Evolutionary conservation across 495 filamentous ascomycete genomes (phyloP).

Genomic region (Neurospora pannonica): DNA sequence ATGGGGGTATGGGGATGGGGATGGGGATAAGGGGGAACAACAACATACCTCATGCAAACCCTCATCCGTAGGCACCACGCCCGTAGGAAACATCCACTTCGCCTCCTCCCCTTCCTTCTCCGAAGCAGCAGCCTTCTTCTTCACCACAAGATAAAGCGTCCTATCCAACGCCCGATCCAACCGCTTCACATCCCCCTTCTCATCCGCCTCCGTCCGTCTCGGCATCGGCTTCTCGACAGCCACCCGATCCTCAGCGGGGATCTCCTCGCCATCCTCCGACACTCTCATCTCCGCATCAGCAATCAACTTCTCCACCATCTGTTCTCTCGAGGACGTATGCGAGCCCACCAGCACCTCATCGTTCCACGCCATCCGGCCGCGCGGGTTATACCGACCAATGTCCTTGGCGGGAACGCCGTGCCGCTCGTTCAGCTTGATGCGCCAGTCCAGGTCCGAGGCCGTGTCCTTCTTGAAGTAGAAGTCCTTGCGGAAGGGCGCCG

Average conservation of each 20-base stretch:
- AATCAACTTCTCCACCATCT: conserved; percentile 47
- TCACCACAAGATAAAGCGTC: conserved; percentile 82
- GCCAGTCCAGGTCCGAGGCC: conserved; percentile 77
- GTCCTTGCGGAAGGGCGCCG: conserved; percentile 78
- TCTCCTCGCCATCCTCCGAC: conserved; percentile 52
- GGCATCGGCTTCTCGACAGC: conserved; percentile 62
- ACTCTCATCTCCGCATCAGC: conserved; percentile 65
- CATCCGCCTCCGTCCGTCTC: conserved; percentile 72
- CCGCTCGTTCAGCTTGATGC: conserved; percentile 69
- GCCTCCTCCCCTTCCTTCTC: conserved; percentile 44
- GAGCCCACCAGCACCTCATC: conserved; percentile 80
- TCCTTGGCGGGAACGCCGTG: conserved; percentile 64
- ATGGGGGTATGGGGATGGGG: too few species aligned
- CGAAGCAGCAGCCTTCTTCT: conserved; percentile 33
- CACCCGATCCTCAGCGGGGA: conserved; percentile 51
- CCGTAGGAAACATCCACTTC: conserved; percentile 77
- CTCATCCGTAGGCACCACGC: conserved; percentile 56
- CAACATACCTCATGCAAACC: conserved; percentile 66
- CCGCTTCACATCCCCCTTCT: conserved; percentile 60
- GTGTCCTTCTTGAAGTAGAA: conserved; percentile 96
- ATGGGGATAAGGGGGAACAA: too few species aligned
- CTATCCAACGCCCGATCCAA: conserved; percentile 65
- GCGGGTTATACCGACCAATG: conserved; percentile 77
- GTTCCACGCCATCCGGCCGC: conserved; percentile 71
- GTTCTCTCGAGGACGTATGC: conserved; percentile 39